A percentile compares a stretch with the other conserved stretches of the same genome.
phyloP scores from a whole-genome alignment of 164 flowering plant species.

The Vitis riparia region DNA sequence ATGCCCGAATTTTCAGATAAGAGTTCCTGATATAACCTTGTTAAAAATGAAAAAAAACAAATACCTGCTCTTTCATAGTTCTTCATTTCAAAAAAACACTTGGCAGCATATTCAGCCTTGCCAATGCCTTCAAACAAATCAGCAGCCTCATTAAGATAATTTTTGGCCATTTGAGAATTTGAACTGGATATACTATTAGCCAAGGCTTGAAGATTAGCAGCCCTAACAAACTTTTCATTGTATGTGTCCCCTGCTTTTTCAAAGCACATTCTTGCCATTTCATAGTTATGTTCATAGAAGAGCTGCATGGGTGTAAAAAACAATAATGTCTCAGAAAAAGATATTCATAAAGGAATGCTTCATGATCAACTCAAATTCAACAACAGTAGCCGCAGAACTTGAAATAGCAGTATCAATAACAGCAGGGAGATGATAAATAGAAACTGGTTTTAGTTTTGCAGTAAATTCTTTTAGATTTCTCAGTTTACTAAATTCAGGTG shows the following conservation, averaged over 20 bases:
- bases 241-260: conserved; percentile 6
- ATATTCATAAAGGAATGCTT: neutral
- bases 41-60: neutral
- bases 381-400: no score
- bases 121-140: neutral
- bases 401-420: no score
- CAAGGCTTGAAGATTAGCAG: neutral
- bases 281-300: conserved; percentile 1
- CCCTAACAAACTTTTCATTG: neutral
- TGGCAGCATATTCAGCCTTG: neutral
- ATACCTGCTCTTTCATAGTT: neutral
- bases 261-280: conserved; percentile 9
- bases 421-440: no score
- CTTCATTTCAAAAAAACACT: neutral
- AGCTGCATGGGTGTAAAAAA: neutral
- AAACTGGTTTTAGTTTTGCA: no score
- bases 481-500: neutral
- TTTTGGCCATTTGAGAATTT: neutral
- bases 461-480: no score
- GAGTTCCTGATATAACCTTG: no score
- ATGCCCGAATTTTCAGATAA: no score
- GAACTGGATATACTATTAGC: neutral
- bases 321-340: neutral
- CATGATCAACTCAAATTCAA: no score
- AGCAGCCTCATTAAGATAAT: neutral